Evolutionary conservation across 2,329 filamentous ascomycete genomes (phyloP).

Genomic region (Scedosporium dehoogii): DNA sequence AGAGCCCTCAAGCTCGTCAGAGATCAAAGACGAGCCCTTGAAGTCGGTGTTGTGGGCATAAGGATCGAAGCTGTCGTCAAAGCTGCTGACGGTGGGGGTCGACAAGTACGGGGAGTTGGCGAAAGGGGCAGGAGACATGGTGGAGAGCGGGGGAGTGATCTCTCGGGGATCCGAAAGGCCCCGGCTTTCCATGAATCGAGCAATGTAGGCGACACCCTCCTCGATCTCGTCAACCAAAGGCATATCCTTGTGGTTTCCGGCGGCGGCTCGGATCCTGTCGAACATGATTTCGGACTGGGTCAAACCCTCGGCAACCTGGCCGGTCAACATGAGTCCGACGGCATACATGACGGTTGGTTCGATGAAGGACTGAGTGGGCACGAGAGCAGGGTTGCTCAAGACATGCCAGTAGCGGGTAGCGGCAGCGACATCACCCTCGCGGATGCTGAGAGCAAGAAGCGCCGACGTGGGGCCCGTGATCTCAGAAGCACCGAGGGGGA

Average conservation of each 20-base stretch:
- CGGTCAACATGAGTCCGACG: conserved; percentile 76
- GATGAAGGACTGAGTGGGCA: conserved; percentile 57
- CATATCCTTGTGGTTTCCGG: conserved; percentile 23
- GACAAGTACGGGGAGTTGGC: conserved; percentile 42
- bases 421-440: conserved; percentile 65
- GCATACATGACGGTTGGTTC: conserved; percentile 88
- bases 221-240: conserved; percentile 73
- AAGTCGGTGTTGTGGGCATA: conserved; percentile 87
- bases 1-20: conserved; percentile 76
- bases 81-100: conserved; percentile 47
- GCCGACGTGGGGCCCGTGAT: conserved; percentile 59
- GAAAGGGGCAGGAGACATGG: conserved; percentile 18
- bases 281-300: conserved; percentile 79
- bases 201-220: conserved; percentile 66
- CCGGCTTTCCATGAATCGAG: conserved; percentile 47
- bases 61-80: conserved; percentile 81
- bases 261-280: conserved; percentile 61
- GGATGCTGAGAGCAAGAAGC: conserved; percentile 77
- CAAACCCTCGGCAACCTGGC: conserved; percentile 73
- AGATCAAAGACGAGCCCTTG: conserved; percentile 84
- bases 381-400: conserved; percentile 52
- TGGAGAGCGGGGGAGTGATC: conserved; percentile 16
- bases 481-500: conserved; percentile 40
- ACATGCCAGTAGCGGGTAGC: conserved; percentile 75
- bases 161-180: conserved; percentile 46